Base-by-base conservation (phyloP, 352 stramenopile species). In the Pythium aphanidermatum region DNA sequence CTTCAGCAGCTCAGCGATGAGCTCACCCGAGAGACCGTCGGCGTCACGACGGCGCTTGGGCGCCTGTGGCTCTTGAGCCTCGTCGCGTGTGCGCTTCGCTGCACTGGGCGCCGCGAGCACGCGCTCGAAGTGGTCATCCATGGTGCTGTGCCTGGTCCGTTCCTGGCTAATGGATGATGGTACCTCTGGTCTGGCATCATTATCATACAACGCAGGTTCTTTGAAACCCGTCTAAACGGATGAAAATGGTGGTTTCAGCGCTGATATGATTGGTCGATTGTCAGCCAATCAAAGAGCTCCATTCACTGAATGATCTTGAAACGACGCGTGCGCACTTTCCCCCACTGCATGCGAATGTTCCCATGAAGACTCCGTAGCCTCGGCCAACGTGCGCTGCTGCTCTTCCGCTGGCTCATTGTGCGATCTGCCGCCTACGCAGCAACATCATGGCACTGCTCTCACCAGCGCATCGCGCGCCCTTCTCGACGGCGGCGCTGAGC, bases 101-200 rank as follows among this genome's bases (percentile, higher is more conserved):
- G 23, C 37, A 9, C 24, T 23, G 9, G 14, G 42, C 21, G 46
- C 51, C 55, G 63, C 55, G 37, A 83, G 56, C 47, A 83, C 71
- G 49, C 71, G 68, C 54, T 78, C 66, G 42, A 83, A 83, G 66
- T 83, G 68, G 46, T 57, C 67, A 46, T 83, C 68, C 71, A 83
- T 83, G 2, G 10, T 37, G 10, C 14, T 21, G 25, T 13, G n/a
- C n/a, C 19, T 21, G 14, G 8, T 34, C 28, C 16, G n/a, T 26
- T 19, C 13, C 33, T 12, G 27, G 32, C 24, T 26, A 43, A 2
- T 47, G 41, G 36, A 7, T 12, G n/a, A 27, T 17, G 24, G 23
- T 19, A 14, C 38, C 37, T 44, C 8, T 31, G 23, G 4, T 44
- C 13, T 34, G 17, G 11, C 2, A 34, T n/a, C n/a, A n/a, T n/a